phyloP scores from a whole-genome alignment of 805 yeast species.

The Sugiyamaella smithiae region DNA sequence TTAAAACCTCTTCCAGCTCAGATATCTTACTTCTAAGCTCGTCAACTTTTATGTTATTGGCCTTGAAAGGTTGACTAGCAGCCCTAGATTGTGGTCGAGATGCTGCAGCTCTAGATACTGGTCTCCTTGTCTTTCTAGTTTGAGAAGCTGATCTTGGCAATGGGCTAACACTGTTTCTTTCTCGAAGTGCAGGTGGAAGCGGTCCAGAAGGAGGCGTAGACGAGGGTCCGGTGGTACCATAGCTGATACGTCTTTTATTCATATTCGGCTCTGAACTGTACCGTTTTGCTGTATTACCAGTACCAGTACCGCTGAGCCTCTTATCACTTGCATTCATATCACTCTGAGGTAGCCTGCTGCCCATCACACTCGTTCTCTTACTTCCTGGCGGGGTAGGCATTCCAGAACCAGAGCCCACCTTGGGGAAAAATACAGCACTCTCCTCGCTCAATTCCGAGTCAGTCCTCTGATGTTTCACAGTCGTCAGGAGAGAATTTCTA shows the following conservation, averaged over 20 bases:
- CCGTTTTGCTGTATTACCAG: not conserved
- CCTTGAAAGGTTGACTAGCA: not conserved
- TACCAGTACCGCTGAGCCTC: not conserved
- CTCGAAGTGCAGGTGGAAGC: not conserved
- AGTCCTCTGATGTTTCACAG: not conserved
- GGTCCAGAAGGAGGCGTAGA: conserved; percentile 13
- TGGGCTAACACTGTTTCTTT: not conserved
- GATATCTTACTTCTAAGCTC: conserved; percentile 29
- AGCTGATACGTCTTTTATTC: not conserved
- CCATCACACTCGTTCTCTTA: not conserved
- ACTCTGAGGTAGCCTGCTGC: not conserved
- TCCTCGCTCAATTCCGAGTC: conserved; percentile 2
- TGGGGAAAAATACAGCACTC: conserved; percentile 6
- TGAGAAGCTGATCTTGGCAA: conserved; percentile 17
- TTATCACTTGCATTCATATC: not conserved
- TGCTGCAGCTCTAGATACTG: conserved; percentile 18
- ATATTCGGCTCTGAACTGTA: not conserved
- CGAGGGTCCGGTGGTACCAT: not conserved
- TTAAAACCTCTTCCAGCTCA: conserved; percentile 30
- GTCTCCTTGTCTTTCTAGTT: conserved; percentile 16
- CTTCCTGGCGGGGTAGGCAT: not conserved
- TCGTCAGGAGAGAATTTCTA: not conserved
- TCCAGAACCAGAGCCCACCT: not conserved
- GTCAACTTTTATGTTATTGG: conserved; percentile 21
- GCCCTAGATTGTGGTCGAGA: conserved; percentile 16